phyloP scores from a whole-genome alignment of 2,329 filamentous ascomycete species.

The Fusarium veterinarium region DNA sequence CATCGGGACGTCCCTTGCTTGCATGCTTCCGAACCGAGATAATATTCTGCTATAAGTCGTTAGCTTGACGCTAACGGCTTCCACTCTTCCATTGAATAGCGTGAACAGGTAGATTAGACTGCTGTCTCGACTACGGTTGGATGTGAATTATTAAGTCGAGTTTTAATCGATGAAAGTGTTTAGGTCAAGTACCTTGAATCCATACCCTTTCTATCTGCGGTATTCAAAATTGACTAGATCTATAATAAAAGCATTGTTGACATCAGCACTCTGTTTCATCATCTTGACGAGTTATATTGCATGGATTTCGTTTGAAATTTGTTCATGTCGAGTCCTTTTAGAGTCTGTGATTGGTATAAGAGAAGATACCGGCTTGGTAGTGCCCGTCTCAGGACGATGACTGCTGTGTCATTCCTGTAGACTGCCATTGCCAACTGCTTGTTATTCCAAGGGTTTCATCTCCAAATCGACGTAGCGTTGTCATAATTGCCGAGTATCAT shows the following conservation, averaged over 20 bases:
- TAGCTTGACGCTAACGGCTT: constrained; percentile 18
- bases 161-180: background rate
- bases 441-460: background rate
- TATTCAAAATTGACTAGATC: background rate
- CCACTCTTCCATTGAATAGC: background rate
- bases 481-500: constrained; percentile 9
- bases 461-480: background rate
- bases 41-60: background rate
- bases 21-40: constrained; percentile 17
- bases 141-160: background rate
- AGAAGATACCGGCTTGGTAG: background rate
- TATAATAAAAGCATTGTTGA: background rate
- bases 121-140: background rate
- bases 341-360: background rate
- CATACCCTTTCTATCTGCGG: background rate
- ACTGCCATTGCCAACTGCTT: background rate
- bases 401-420: background rate
- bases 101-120: background rate
- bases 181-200: background rate
- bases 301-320: background rate
- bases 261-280: background rate
- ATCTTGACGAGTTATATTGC: background rate
- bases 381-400: background rate
- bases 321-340: background rate
- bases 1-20: constrained; percentile 28